Evolutionary conservation across 192 early-diverging fungal species (phyloP).

Genomic region (Rhizoclosmatium sp.): DNA sequence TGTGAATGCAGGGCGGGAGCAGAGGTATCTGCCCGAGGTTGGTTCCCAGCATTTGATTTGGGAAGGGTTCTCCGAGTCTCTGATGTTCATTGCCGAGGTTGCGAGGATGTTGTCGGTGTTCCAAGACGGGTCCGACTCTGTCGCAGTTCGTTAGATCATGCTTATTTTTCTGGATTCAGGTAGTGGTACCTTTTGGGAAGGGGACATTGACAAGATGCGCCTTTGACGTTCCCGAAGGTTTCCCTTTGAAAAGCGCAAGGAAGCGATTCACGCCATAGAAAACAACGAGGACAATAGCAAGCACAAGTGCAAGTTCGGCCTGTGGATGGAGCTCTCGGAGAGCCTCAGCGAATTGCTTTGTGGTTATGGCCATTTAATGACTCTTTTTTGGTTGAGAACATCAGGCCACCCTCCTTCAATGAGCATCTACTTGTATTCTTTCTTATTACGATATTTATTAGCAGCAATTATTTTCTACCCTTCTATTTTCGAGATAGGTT

Average conservation of each 20-base stretch:
- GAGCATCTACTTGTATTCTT: background rate
- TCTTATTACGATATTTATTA: background rate
- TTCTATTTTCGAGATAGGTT: background rate
- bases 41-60: conserved; percentile 86
- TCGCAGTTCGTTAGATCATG: background rate
- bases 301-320: background rate
- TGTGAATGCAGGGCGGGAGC: conserved; percentile 63
- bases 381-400: background rate
- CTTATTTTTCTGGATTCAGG: background rate
- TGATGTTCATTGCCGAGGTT: background rate
- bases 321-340: background rate
- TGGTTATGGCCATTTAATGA: background rate
- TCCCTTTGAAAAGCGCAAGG: background rate
- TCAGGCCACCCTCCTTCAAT: background rate
- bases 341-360: background rate
- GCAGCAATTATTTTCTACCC: background rate
- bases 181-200: conserved; percentile 10
- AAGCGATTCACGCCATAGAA: background rate
- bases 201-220: conserved; percentile 22
- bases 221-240: conserved; percentile 3
- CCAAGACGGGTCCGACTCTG: background rate
- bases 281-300: background rate
- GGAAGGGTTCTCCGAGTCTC: conserved; percentile 45
- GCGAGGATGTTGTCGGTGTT: background rate
- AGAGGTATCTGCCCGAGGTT: conserved; percentile 79